These are phyloP conservation scores for Echites panduratus DNA, from an alignment of 257 asterid genomes.

Conservation along the genomic window DNA sequence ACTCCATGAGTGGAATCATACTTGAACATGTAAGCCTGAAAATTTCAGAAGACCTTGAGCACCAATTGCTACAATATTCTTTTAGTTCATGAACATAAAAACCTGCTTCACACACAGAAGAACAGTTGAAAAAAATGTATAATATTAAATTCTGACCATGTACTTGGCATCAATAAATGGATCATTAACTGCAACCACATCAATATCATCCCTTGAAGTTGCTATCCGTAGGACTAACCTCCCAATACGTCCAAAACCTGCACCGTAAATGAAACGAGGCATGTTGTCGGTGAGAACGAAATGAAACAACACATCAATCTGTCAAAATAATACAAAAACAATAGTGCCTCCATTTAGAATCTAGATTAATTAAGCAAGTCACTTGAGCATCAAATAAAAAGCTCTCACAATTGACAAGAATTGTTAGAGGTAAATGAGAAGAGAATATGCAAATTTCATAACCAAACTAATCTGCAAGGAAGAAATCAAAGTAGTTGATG, in stretches of 20 bases:
- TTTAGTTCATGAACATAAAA: too few relatives aligned
- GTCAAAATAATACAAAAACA: neutral
- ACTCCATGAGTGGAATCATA: slow-evolving; percentile 97
- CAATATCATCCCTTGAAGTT: slow-evolving; percentile 85
- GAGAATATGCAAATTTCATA: neutral
- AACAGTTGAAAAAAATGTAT: neutral
- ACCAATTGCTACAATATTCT: neutral
- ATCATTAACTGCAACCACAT: slow-evolving; percentile 95
- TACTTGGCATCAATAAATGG: slow-evolving; percentile 92
- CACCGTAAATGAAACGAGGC: slow-evolving; percentile 10
- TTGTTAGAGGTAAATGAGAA: neutral
- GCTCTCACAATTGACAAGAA: neutral
- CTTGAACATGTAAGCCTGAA: slow-evolving; percentile 96
- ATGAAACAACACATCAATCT: neutral
- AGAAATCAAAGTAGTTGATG: slow-evolving; percentile 2
- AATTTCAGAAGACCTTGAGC: slow-evolving; percentile 2
- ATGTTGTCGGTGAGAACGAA: neutral
- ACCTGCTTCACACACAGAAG: too few relatives aligned
- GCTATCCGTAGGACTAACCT: slow-evolving; percentile 87
- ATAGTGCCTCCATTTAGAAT: too few relatives aligned
- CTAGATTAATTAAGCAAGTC: neutral
- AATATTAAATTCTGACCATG: slow-evolving; percentile 62
- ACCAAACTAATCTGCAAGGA: neutral
- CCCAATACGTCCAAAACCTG: slow-evolving; percentile 99
- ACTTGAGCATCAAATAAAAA: neutral